Evolutionary conservation across 805 yeast species (phyloP), one percentile per base, ranked within the genome.

Genomic region (Metschnikowia lochheadii): DNA sequence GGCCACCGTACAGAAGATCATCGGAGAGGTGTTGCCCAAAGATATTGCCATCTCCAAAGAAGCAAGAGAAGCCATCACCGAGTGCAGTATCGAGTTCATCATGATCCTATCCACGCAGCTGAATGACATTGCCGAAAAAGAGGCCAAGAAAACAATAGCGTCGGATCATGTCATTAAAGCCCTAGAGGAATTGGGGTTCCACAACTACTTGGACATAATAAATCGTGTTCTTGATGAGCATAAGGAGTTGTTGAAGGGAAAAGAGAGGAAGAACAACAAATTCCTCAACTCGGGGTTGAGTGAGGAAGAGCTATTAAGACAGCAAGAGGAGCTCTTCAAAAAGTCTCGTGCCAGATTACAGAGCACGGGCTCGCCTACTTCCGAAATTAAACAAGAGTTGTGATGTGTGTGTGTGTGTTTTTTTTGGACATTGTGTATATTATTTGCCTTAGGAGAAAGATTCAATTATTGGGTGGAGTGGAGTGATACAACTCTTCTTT

Each of bases 1-100:
- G 69, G 99, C 99, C 2, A 94, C 99, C 0, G 98, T 94, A 1
- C 98, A 92, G 65, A 94, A 94, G 67, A 89, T 94, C 44, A 85
- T 94, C 17, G 79, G 90, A 3, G 99, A 94, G 62, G 87, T 94
- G 33, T 75, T 92, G 31, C 97, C 97, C 15, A 72, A 81, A n/a
- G 97, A 91, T 63, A 76, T 88, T 50, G 83, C 91, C 6, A 89
- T 92, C 59, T 83, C 96, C 38, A 87, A 91, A 58, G 98, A 94
- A 57, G 96, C 97, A 2, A 77, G 97, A 51, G 98, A 92, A 62
- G 94, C 96, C 40, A 80, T 94, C 41, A 92, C 96, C 40, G 97
- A 94, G 64, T 92, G 97, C 67, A 90, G 97, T 61, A 89, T 94
- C 49, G 97, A 90, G 69, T 92, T 94, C 66, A 85, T 94, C 53